phyloP scores from a whole-genome alignment of 2,329 filamentous ascomycete species.

The Fusarium dlaminii region DNA sequence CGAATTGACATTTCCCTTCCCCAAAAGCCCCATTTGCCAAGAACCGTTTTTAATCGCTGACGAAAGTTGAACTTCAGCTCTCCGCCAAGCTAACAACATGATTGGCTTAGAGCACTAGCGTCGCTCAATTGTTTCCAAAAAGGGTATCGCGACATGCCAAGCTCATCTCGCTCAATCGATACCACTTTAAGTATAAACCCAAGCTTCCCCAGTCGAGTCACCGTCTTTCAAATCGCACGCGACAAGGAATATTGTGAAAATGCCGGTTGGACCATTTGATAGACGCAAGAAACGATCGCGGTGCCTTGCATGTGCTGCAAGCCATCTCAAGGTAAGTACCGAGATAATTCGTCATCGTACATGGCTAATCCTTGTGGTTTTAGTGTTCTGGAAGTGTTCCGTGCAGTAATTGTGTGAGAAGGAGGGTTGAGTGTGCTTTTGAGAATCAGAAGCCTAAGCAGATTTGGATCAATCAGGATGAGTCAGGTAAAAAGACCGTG shows the following conservation, averaged over 20 bases:
- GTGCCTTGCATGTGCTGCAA: constrained; percentile 44
- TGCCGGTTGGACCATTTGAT: constrained; percentile 49
- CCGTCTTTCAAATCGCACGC: neutral
- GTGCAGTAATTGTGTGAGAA: constrained; percentile 45
- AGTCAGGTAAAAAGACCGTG: neutral
- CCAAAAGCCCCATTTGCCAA: neutral
- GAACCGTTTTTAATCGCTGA: neutral
- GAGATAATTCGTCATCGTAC: neutral
- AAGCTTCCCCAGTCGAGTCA: neutral
- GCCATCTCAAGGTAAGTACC: constrained; percentile 47
- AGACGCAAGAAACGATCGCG: constrained; percentile 45
- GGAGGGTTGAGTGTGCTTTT: constrained; percentile 38
- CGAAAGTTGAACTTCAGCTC: neutral
- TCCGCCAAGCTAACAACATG: fast-evolving
- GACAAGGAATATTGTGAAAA: neutral
- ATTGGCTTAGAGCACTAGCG: constrained; percentile 29
- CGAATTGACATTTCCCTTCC: neutral
- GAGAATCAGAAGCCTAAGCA: neutral
- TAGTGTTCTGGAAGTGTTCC: constrained; percentile 48
- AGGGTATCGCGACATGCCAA: constrained; percentile 7
- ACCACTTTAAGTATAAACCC: constrained; percentile 28
- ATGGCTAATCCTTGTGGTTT: neutral
- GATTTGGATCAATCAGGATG: constrained; percentile 39
- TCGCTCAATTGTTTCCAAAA: constrained; percentile 36
- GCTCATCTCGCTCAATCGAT: constrained; percentile 29